Evolutionary conservation across 768 basidiomycete species (phyloP), one percentile per base, ranked within the genome.

Genomic region (Suillus brevipes): DNA sequence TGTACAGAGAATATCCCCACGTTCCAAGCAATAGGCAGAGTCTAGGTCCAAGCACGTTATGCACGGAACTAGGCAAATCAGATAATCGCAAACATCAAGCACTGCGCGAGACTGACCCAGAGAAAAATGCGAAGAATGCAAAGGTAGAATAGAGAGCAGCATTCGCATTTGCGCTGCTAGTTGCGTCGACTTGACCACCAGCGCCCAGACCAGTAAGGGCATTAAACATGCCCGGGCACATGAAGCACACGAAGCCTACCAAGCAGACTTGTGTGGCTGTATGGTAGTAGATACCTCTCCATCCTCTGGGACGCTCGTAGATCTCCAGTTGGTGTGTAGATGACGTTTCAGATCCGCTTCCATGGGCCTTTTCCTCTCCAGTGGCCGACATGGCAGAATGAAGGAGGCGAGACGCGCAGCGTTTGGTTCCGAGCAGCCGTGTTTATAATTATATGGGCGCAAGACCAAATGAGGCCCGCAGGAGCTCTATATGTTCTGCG

Each of bases 31-130:
- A 79, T 12, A 96, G 85, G 0, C 94, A 92, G 31, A 89, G 71
- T 34, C 86, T 83, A 50, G 90, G 81, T n/a, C 94, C 94, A 34
- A 96, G 80, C 62, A 85, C 85, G 68, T 95, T 95, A 78, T 91
- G 92, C 72, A 93, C 78, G 5, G 91, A 89, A 20, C 92, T 91
- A 64, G 36, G 5, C 31, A 50, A 7, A 42, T 59, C 25, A 59
- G 12, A 59, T 42, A 2, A 42, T 42, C 42, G 0, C 3, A 42
- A 0, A 42, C 6, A 31, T 25, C 6, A 6, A 59, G 40, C 25
- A 42, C 38, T 42, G 38, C 5, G 10, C 4, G 28, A 28, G 9
- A 68, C 82, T n/a, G 67, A 90, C 90, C 91, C 91, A 16, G 90
- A 81, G 64, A 89, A 88, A 79, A 90, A 89, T 0, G 85, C 86